Evolutionary conservation across 345 rosid genomes (phyloP).

Genomic region (Citrus unshiu): DNA sequence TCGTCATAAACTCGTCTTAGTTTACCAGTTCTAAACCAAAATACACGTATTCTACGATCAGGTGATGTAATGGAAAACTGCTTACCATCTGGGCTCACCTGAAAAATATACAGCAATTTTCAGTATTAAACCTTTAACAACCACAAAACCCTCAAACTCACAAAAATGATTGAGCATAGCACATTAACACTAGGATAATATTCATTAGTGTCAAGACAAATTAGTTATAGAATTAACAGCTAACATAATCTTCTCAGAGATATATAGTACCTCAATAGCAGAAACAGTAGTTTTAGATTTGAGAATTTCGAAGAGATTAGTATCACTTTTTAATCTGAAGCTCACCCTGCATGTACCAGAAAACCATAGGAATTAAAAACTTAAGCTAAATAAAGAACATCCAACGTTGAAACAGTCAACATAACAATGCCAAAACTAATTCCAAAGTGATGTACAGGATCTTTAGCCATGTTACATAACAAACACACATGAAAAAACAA

Average conservation of each 20-base stretch:
- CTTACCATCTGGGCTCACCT: constrained; percentile 95
- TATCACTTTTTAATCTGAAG: constrained; percentile 87
- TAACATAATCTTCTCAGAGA: not conserved
- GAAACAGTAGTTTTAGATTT: constrained; percentile 87
- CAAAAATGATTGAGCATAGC: not conserved
- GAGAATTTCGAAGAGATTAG: constrained; percentile 77
- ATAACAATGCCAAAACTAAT: not conserved
- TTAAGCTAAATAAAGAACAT: not conserved
- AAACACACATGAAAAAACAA: not conserved
- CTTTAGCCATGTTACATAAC: not conserved
- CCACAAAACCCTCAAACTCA: not conserved
- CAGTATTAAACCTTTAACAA: not conserved
- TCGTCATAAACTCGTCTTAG: constrained; percentile 91
- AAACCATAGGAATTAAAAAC: not conserved
- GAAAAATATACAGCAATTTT: constrained; percentile 17
- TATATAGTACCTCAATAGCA: constrained; percentile 66
- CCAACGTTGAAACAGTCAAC: not conserved
- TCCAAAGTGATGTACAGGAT: not conserved
- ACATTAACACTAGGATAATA: not conserved
- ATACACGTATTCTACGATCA: constrained; percentile 90
- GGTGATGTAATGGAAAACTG: constrained; percentile 87
- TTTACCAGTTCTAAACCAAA: constrained; percentile 88
- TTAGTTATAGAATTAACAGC: not conserved
- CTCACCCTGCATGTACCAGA: constrained; percentile 62
- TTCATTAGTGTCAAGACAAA: not conserved